Evolutionary conservation across 305 asterid genomes (phyloP).

Genomic region (Fraxinus floribunda): DNA sequence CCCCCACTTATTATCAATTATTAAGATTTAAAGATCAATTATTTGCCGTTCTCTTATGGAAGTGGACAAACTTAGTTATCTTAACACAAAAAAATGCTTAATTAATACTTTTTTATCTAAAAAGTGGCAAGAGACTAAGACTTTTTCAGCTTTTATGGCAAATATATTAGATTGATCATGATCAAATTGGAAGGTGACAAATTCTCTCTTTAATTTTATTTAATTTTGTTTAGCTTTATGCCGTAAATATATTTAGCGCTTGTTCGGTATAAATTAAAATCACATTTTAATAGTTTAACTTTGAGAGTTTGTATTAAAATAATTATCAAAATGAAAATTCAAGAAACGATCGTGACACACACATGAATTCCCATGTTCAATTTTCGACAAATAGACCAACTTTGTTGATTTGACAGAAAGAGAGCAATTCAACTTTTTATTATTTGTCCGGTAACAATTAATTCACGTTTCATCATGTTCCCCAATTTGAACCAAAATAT

Average conservation of each 20-base stretch:
- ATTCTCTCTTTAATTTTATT: not conserved
- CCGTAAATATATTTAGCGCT: not conserved
- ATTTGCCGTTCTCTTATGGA: not conserved
- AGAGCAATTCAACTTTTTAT: not conserved
- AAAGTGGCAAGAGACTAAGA: not conserved
- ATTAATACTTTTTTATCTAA: not conserved
- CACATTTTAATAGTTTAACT: not conserved
- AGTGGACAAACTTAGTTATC: not conserved
- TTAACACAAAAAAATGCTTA: not conserved
- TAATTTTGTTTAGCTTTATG: not conserved
- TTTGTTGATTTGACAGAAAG: not conserved
- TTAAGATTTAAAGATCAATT: not conserved
- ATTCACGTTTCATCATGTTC: not conserved
- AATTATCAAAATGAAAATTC: not conserved
- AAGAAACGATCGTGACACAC: not conserved
- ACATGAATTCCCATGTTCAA: not conserved
- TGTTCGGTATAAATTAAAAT: not conserved
- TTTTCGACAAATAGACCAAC: not conserved
- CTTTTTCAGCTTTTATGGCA: not conserved
- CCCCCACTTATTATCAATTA: constrained; percentile 9
- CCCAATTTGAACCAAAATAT: not conserved
- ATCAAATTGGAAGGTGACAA: not conserved
- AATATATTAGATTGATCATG: not conserved
- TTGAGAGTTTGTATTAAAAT: not conserved
- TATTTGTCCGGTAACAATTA: not conserved